Evolutionary conservation across 768 basidiomycete genomes (phyloP).

Genomic region (Collybia mongolica): DNA sequence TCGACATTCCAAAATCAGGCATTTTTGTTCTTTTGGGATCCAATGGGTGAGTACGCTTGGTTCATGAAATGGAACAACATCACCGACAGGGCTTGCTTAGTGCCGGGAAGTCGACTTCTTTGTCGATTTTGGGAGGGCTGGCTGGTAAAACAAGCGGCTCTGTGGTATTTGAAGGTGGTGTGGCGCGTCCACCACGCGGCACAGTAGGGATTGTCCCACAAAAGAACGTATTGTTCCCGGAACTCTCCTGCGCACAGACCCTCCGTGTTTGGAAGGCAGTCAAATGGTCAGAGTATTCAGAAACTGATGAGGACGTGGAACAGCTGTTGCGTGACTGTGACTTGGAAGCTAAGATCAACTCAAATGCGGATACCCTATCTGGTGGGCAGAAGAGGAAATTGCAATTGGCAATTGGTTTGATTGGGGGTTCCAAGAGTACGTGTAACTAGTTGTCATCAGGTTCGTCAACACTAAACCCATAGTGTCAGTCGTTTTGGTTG

Average conservation of each 20-base stretch:
- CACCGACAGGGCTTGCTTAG: conserved; percentile 28
- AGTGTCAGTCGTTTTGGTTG: conserved; percentile 50
- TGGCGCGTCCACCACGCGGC: conserved; percentile 55
- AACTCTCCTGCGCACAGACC: conserved; percentile 73
- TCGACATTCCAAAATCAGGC: conserved; percentile 69
- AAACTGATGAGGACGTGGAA: conserved; percentile 53
- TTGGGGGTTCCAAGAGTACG: conserved; percentile 73
- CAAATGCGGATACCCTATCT: conserved; percentile 64
- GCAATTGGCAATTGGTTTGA: conserved; percentile 77
- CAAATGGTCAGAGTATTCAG: conserved; percentile 53
- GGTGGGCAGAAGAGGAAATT: conserved; percentile 85
- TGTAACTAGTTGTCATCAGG: conserved; percentile 6
- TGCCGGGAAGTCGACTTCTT: conserved; percentile 74
- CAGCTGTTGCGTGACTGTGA: conserved; percentile 73
- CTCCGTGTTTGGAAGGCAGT: conserved; percentile 71
- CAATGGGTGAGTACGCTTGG: conserved; percentile 46
- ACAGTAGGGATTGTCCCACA: conserved; percentile 78
- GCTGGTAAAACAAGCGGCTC: conserved; percentile 57
- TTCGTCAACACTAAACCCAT: conserved; percentile 3
- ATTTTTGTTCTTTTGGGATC: conserved; percentile 80
- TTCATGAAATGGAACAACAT: no score
- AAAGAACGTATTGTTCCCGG: conserved; percentile 81
- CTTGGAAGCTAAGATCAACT: conserved; percentile 63
- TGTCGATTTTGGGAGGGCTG: conserved; percentile 67
- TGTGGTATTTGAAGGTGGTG: conserved; percentile 54